phyloP scores from a whole-genome alignment of 176 grass and related monocot genomes.

The Bonia amplexicaulis region DNA sequence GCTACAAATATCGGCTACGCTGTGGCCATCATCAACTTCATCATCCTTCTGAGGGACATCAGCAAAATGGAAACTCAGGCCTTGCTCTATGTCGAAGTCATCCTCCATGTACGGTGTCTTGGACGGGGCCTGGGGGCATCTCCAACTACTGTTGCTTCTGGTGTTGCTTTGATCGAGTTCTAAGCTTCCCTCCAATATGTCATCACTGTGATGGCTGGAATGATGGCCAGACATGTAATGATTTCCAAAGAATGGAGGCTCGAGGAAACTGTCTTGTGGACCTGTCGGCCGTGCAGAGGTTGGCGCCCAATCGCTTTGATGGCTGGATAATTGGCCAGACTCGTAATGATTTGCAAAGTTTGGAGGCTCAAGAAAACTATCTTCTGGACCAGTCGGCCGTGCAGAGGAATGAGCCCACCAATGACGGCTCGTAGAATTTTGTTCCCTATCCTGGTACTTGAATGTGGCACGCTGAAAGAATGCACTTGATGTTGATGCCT shows the following conservation, averaged over 20 bases:
- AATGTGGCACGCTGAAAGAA: conserved; percentile 29
- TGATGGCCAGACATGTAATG: neutral
- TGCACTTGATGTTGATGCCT: conserved; percentile 47
- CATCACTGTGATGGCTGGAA: conserved; percentile 29
- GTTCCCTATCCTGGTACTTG: conserved; percentile 6
- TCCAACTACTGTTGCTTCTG: neutral
- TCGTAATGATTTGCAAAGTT: conserved; percentile 8
- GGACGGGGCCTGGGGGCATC: neutral
- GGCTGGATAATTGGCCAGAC: conserved; percentile 18
- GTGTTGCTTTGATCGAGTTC: conserved; percentile 12
- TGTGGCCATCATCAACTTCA: neutral
- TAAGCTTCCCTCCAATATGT: neutral
- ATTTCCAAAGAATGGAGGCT: conserved; percentile 20
- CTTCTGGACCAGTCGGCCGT: neutral
- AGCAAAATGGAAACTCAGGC: conserved; percentile 31
- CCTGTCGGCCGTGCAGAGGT: neutral
- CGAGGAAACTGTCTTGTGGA: conserved; percentile 32
- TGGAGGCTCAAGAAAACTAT: conserved; percentile 30
- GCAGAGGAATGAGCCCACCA: conserved; percentile 31
- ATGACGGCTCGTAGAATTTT: neutral
- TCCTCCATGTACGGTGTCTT: conserved; percentile 36
- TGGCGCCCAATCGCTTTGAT: conserved; percentile 31
- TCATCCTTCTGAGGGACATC: conserved; percentile 9
- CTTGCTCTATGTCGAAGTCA: conserved; percentile 31
- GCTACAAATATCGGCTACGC: conserved; percentile 12